Evolutionary conservation across 345 rosid genomes (phyloP).

Genomic region (Gossypium turneri): DNA sequence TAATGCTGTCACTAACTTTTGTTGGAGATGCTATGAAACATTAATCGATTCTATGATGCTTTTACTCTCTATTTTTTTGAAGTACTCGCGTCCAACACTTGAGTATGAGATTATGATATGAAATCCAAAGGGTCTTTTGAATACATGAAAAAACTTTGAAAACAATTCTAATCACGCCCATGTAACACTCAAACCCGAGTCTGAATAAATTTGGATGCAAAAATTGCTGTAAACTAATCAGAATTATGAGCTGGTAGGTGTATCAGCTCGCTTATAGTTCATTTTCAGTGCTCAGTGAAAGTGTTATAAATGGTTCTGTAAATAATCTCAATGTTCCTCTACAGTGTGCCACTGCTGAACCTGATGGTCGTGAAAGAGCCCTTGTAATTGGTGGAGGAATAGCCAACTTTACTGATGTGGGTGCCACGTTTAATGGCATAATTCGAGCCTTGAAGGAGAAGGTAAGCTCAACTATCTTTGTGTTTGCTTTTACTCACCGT

Average conservation of each 20-base stretch:
- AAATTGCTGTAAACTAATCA: not conserved
- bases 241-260: not conserved
- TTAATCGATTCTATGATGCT: not conserved
- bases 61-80: not conserved
- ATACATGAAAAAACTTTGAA: not conserved
- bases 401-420: slow-evolving; percentile 95
- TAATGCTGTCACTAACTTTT: not conserved
- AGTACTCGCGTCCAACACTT: not conserved
- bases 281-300: not conserved
- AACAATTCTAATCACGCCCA: not conserved
- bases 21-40: slow-evolving; percentile 2
- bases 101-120: not conserved
- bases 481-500: not conserved
- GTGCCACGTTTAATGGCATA: slow-evolving; percentile 93
- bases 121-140: not conserved
- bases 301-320: not conserved
- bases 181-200: not conserved
- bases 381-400: slow-evolving; percentile 96
- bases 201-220: not conserved
- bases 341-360: slow-evolving; percentile 89
- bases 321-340: slow-evolving; percentile 10
- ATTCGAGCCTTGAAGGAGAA: slow-evolving; percentile 90
- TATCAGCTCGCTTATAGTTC: not conserved
- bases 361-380: slow-evolving; percentile 82
- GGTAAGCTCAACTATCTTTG: slow-evolving; percentile 39